Evolutionary conservation across 257 asterid species (phyloP), one percentile per base, ranked within the genome.

Genomic region (Gardenia jasminoides): DNA sequence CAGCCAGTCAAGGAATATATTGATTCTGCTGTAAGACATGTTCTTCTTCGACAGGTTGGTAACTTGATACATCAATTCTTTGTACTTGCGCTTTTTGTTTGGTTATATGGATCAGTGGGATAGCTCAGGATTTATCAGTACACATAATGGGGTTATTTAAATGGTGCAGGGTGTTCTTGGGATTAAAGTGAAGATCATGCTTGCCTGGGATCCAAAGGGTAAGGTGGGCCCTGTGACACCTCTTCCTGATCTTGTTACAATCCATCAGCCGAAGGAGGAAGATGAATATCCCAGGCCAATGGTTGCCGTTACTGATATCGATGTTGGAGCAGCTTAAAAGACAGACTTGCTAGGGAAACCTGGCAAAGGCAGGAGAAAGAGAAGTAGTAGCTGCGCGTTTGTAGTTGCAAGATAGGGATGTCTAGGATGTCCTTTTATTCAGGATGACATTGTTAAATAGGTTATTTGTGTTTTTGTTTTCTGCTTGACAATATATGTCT

Each of bases 101-200:
- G 12, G 0, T 20, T 3, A 1, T 67, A 6, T 30, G 20, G n/a
- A 33, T 33, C 20, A 1, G 7, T 3, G 3, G 28, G 46, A 50
- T 11, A 10, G 20, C 6, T 24, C 22, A 13, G 61, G 4, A 17
- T 74, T 26, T 7, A 31, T 26, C 0, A 7, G 36, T 64, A 54
- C 17, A 26, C 7, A 11, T 65, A 28, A 11, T 70, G 36, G 28
- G 74, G 31, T 50, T 24, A 44, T 41, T 67, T 39, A 24, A 58
- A 50, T 72, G 9, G 26, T 67, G 74, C 65, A 87, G 93, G 93
- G 91, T 66, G 79, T 80, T 79, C 82, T 85, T 84, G 93, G 91
- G 19, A 90, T 90, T 82, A 86, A 86, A 66, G 92, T 90, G 56
- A 90, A 88, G 88, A 90, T 90, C 80, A 90, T 90, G 94, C 92